Conservation (phyloP, 2,329 filamentous ascomycete genomes). For the Alternaria novae-zelandiae region DNA sequence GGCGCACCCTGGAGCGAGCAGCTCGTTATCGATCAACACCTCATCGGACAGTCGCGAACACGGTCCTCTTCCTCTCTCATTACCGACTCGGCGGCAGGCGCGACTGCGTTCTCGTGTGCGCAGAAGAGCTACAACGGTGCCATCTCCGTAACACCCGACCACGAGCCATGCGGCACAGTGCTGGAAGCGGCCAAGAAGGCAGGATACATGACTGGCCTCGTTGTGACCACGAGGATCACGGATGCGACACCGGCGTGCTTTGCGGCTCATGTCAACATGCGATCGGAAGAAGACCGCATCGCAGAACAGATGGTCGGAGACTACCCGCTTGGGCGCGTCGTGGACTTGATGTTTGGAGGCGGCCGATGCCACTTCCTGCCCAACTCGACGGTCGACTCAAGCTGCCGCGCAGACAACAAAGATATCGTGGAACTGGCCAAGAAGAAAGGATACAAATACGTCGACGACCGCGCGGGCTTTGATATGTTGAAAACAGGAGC, state of each 20-base stretch:
- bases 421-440: slow-evolving; percentile 77
- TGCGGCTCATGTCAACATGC: slow-evolving; percentile 81
- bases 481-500: slow-evolving; percentile 73
- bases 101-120: slow-evolving; percentile 93
- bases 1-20: slow-evolving; percentile 76
- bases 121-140: slow-evolving; percentile 96
- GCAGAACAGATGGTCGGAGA: slow-evolving; percentile 91
- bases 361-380: slow-evolving; percentile 92
- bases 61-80: slow-evolving; percentile 83
- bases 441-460: slow-evolving; percentile 81
- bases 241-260: slow-evolving; percentile 98
- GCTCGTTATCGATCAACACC: slow-evolving; percentile 82
- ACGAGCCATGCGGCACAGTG: slow-evolving; percentile 86
- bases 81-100: slow-evolving; percentile 95
- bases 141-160: slow-evolving; percentile 86
- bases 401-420: slow-evolving; percentile 80
- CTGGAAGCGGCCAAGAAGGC: slow-evolving; percentile 92
- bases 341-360: slow-evolving; percentile 92
- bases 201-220: slow-evolving; percentile 90
- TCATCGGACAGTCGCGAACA: slow-evolving; percentile 89
- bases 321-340: slow-evolving; percentile 82
- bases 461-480: slow-evolving; percentile 75
- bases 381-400: slow-evolving; percentile 73
- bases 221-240: slow-evolving; percentile 93
- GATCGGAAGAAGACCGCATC: slow-evolving; percentile 86